phyloP scores from a whole-genome alignment of 192 early-diverging fungal species.

The Rhizoclosmatium sp. region DNA sequence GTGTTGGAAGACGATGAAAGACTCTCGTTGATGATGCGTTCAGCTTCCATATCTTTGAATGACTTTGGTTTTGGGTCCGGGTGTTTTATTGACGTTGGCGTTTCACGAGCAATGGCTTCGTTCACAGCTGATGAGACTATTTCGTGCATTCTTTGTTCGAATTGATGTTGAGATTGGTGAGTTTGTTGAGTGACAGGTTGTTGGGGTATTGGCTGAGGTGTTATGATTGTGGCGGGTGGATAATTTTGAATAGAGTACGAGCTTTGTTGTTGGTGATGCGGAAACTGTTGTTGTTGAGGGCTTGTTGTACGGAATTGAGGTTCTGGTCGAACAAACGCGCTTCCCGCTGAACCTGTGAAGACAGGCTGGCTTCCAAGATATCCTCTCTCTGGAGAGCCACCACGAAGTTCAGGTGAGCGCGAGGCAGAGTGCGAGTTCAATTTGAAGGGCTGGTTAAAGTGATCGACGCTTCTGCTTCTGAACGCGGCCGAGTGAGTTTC shows the following conservation, averaged over 20 bases:
- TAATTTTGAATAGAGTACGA: too few relatives aligned
- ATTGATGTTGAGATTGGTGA: neutral
- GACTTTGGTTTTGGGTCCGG: too few relatives aligned
- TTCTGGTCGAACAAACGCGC: neutral
- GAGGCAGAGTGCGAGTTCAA: neutral
- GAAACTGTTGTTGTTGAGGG: too few relatives aligned
- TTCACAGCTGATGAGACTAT: neutral
- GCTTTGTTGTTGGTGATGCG: too few relatives aligned
- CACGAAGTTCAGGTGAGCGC: neutral
- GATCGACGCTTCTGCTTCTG: slow-evolving; percentile 2
- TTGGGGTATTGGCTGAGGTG: neutral
- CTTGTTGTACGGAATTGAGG: too few relatives aligned
- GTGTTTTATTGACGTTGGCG: too few relatives aligned
- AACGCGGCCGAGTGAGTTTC: neutral
- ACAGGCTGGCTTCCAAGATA: neutral
- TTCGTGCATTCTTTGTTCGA: neutral
- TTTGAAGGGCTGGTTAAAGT: neutral
- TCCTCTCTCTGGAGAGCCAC: neutral
- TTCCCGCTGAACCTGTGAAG: too few relatives aligned
- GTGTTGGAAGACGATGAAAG: too few relatives aligned
- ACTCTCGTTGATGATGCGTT: too few relatives aligned
- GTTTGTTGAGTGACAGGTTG: neutral
- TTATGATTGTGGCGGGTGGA: too few relatives aligned
- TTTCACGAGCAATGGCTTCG: neutral
- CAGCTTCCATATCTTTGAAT: too few relatives aligned